These are phyloP conservation scores for Haplosporangium gracile DNA, from an alignment of 192 early-diverging fungal genomes.

Conservation along the genomic window DNA sequence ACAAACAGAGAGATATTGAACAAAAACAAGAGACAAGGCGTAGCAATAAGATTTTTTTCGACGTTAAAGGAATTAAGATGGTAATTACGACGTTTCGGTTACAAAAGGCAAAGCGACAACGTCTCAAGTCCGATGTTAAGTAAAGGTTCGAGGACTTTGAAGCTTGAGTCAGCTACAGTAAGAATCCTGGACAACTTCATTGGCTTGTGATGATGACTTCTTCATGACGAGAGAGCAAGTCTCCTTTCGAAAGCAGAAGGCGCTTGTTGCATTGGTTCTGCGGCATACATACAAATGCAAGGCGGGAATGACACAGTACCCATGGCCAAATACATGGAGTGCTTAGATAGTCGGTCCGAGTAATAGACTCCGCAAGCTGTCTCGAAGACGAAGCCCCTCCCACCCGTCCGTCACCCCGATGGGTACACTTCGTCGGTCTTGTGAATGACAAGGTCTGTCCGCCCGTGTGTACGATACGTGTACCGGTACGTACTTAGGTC, in stretches of 20 bases:
- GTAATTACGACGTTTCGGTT: neutral
- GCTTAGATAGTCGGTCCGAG: neutral
- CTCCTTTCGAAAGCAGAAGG: neutral
- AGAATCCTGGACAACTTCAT: neutral
- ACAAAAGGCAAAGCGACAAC: neutral
- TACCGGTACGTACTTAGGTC: neutral
- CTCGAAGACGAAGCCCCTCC: neutral
- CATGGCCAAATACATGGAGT: neutral
- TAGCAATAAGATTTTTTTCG: neutral
- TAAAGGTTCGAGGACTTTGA: neutral
- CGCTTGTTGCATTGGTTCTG: neutral
- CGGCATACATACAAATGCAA: neutral
- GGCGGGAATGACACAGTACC: neutral
- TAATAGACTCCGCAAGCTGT: neutral
- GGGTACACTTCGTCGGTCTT: neutral
- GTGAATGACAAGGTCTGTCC: neutral
- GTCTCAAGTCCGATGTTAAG: slow-evolving; percentile 6
- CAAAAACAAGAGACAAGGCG: neutral
- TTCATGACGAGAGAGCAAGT: neutral
- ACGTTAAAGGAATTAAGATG: neutral
- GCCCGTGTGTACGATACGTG: neutral
- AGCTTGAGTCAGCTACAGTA: neutral
- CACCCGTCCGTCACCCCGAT: neutral
- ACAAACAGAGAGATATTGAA: neutral
- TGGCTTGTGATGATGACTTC: slow-evolving; percentile 3